These are phyloP conservation scores for Botryotinia narcissicola DNA, from an alignment of 2,329 filamentous ascomycete species.

Conservation along the genomic window DNA sequence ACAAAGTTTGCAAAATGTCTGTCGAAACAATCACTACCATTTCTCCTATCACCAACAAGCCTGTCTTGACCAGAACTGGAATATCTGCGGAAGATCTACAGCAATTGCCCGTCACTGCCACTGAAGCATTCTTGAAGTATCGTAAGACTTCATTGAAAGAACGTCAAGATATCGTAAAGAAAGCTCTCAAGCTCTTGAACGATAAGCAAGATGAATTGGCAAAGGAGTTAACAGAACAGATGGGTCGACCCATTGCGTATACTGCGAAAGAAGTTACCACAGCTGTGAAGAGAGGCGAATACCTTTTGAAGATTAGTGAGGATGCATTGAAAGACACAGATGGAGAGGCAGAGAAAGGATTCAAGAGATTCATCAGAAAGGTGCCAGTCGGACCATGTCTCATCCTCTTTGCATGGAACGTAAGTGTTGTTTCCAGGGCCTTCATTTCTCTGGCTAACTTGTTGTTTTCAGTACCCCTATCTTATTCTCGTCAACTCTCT, in stretches of 20 bases:
- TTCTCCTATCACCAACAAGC: slow-evolving; percentile 84
- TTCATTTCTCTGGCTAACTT: slow-evolving; percentile 19
- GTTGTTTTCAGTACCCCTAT: slow-evolving; percentile 74
- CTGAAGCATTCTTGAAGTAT: slow-evolving; percentile 73
- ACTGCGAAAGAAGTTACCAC: slow-evolving; percentile 80
- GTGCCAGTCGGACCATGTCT: slow-evolving; percentile 83
- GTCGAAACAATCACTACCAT: slow-evolving; percentile 71
- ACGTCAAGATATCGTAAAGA: slow-evolving; percentile 76
- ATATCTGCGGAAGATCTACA: slow-evolving; percentile 68
- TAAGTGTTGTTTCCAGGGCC: slow-evolving; percentile 47
- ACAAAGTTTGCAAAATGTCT: slow-evolving; percentile 50
- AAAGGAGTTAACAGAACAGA: slow-evolving; percentile 85
- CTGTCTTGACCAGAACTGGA: slow-evolving; percentile 76
- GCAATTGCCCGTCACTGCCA: slow-evolving; percentile 67
- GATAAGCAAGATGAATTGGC: slow-evolving; percentile 77
- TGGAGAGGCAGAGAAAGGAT: slow-evolving; percentile 81
- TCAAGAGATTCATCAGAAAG: slow-evolving; percentile 87
- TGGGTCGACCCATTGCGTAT: slow-evolving; percentile 90
- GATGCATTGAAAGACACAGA: slow-evolving; percentile 76
- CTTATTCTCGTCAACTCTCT: slow-evolving; percentile 90
- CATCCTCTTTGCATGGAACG: slow-evolving; percentile 94
- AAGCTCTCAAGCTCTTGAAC: slow-evolving; percentile 69
- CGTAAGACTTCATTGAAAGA: slow-evolving; percentile 71
- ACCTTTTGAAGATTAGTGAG: slow-evolving; percentile 78
- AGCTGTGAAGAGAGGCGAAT: slow-evolving; percentile 80